Evolutionary conservation across 352 stramenopile species (phyloP), one percentile per base, ranked within the genome.

Genomic region (Pythium sukuiense): DNA sequence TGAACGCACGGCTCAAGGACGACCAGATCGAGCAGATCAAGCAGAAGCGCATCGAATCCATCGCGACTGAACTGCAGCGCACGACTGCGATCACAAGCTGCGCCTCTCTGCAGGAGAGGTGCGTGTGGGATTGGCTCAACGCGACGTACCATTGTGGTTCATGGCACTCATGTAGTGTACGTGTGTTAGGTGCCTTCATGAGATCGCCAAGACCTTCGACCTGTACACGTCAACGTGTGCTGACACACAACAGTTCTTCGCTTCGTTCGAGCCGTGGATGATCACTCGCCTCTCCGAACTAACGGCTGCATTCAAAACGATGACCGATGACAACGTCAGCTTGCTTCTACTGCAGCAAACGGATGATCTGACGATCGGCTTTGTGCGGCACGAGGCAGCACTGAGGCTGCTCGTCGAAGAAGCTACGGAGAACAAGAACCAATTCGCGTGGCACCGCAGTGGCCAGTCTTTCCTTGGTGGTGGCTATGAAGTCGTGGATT

Each of bases 221-320:
- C 71, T 88, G 39, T 91, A 90, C 70, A 75, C 65, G 14, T 72
- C 79, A 6, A 74, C 71, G 20, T 91, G 84, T 54, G 70, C 81
- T 33, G 86, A 81, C 71, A 89, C 81, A 13, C 74, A 79, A 18
- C 69, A 79, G 18, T 90, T 83, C 59, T 93, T 91, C 39, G 56
- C 69, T 3, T 83, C 77, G 0, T 87, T 91, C 26, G 82, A 90
- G 73, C 82, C 82, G 13, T 93, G 84, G 84, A 93, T 93, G 84
- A 68, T 93, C 52, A 86, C 82, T 8, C 73, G 76, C 32, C 57
- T 93, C 8, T 78, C 84, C 20, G 77, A 83, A 53, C 59, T 93
- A 11, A 76, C 82, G 12, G 88, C 81, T 0, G 80, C 84, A 7
- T 85, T 88, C 72, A 87, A 91, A 68, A 91, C 84, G 2, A 77